A percentile compares a stretch with the other conserved stretches of the same genome.
Evolutionary conservation across 495 filamentous ascomycete genomes (phyloP).

Genomic region (Extremus antarcticus): DNA sequence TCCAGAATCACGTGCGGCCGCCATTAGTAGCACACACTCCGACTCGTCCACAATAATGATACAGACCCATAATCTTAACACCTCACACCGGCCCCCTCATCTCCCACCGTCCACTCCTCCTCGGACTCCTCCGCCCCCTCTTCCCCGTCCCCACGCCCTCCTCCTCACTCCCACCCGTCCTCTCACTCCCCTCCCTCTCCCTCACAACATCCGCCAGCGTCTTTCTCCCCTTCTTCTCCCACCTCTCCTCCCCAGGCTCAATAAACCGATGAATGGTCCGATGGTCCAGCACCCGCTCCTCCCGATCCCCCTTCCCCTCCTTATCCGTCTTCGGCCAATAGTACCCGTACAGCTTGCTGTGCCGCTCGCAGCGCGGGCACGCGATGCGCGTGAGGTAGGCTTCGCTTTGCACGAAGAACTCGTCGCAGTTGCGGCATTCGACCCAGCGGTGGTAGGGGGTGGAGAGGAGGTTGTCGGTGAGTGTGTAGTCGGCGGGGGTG

Average conservation of each 20-base stretch:
- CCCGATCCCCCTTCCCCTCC: slow-evolving; percentile 58
- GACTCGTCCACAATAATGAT: not conserved
- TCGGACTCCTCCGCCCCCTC: slow-evolving; percentile 23
- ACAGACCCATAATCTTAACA: not conserved
- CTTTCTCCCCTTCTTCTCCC: slow-evolving; percentile 21
- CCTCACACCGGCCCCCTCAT: slow-evolving; percentile 15
- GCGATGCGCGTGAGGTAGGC: slow-evolving; percentile 73
- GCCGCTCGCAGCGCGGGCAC: slow-evolving; percentile 87
- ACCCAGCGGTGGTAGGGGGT: slow-evolving; percentile 73
- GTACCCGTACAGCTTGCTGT: slow-evolving; percentile 90
- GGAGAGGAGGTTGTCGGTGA: slow-evolving; percentile 58
- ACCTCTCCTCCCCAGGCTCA: slow-evolving; percentile 30
- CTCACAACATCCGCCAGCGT: slow-evolving; percentile 14
- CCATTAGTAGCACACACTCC: no score
- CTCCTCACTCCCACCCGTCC: slow-evolving; percentile 1
- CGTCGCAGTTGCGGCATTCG: slow-evolving; percentile 68
- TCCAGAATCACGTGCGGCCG: no score
- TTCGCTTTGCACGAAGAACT: slow-evolving; percentile 73
- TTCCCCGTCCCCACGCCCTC: slow-evolving; percentile 19
- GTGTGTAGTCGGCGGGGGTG: slow-evolving; percentile 36
- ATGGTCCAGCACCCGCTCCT: slow-evolving; percentile 41
- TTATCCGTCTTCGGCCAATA: slow-evolving; percentile 90
- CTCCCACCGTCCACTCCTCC: slow-evolving; percentile 10
- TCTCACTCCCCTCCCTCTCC: slow-evolving; percentile 1
- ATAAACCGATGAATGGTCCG: slow-evolving; percentile 32